A percentile compares a stretch with the other conserved stretches of the same genome.
These are phyloP conservation scores for Aspergillus uvarum DNA, from an alignment of 2,329 filamentous ascomycete genomes.

Conservation along the genomic window DNA sequence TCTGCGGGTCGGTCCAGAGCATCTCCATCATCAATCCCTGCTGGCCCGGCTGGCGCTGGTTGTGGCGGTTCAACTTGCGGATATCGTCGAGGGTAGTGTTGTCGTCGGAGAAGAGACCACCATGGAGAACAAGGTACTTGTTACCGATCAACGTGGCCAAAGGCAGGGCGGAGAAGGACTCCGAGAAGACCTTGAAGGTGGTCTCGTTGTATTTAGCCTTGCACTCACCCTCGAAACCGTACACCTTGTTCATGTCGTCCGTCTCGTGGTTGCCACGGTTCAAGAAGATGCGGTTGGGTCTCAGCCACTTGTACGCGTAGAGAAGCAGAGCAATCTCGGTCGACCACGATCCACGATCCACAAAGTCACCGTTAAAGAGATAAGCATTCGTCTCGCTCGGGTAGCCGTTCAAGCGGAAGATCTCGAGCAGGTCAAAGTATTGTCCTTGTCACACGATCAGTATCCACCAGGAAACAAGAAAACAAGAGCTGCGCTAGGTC, in stretches of 20 bases:
- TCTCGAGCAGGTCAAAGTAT: constrained; percentile 95
- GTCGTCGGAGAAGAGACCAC: constrained; percentile 92
- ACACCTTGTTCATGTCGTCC: constrained; percentile 98
- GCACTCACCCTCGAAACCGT: constrained; percentile 98
- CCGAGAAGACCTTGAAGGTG: constrained; percentile 95
- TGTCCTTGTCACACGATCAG: constrained; percentile 64
- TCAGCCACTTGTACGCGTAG: constrained; percentile 96
- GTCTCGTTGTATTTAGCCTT: constrained; percentile 97
- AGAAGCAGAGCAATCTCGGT: constrained; percentile 92
- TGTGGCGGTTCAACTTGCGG: constrained; percentile 84
- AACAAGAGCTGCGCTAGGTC: not conserved
- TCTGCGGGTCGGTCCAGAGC: constrained; percentile 97
- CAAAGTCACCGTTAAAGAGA: constrained; percentile 98
- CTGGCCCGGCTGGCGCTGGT: constrained; percentile 89
- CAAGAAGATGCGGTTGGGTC: constrained; percentile 83
- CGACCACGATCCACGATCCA: constrained; percentile 96
- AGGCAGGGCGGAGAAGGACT: constrained; percentile 92
- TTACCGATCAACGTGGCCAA: constrained; percentile 87
- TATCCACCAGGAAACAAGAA: not conserved
- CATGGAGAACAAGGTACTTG: constrained; percentile 90
- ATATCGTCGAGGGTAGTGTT: constrained; percentile 90
- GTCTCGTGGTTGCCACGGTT: constrained; percentile 99
- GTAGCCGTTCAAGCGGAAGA: constrained; percentile 86
- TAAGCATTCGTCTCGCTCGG: constrained; percentile 87
- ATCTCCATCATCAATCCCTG: constrained; percentile 99